Evolutionary conservation across 176 grass and related monocot species (phyloP), one percentile per base, ranked within the genome.

Genomic region (Thinopyrum elongatum): DNA sequence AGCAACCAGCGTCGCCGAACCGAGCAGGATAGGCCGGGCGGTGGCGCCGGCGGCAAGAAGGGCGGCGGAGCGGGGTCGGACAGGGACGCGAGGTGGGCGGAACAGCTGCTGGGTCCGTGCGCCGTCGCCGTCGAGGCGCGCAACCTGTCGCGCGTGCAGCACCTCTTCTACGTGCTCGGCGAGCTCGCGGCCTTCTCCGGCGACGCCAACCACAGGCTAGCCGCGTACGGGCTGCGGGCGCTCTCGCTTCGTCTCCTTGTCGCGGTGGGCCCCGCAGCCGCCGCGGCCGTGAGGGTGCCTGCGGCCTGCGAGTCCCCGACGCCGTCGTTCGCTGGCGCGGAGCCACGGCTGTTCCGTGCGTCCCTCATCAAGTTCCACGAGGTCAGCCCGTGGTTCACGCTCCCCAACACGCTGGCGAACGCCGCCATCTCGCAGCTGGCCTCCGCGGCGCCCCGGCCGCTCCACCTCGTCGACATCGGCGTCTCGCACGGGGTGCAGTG

Each of bases 401-500:
- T 99, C 16, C 94, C 97, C 6, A 99, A 94, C 86, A 80, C 88
- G 21, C 94, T 99, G 3, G 88, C 97, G 78, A 99, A 96, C 92
- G 92, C 97, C 59, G 83, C 88, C 70, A 96, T 99, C 70, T 25
- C 88, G 23, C 92, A 85, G 15, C 25, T 51, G 47, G 88, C 47
- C 71, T 36, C 91, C 4, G 74, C 67, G 2, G 2, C 12, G 3
- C 16, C 72, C 17, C 77, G 79, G 58, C 44, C 84, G 55, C 83
- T 99, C 57, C 97, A 99, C 88, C 83, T 99, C 36, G 82, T 96
- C 6, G 97, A 99, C 71, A 63, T 99, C 65, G 97, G 97, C 68
- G 92, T 94, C 31, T 99, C 97, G 28, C 97, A 99, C 79, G 97
- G 97, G 47, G 92, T 99, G 78, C 97, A 99, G 87, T 99, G 97